These are phyloP conservation scores for Ophiostoma piceae DNA, from an alignment of 2,329 filamentous ascomycete species.

Conservation along the genomic window DNA sequence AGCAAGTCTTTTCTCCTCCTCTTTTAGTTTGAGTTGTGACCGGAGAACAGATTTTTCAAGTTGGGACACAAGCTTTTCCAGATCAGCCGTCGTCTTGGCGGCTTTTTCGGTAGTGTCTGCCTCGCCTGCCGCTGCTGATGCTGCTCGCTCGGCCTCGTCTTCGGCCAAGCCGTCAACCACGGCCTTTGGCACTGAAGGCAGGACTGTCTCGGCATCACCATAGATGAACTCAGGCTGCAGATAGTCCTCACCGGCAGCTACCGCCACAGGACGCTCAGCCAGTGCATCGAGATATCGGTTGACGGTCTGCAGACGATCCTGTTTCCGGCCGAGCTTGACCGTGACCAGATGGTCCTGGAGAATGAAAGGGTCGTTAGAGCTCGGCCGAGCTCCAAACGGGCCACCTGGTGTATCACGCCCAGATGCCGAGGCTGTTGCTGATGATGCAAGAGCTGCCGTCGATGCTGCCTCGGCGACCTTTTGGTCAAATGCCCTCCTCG, in stretches of 20 bases:
- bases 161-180: constrained; percentile 47
- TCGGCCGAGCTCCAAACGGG: neutral
- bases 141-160: constrained; percentile 32
- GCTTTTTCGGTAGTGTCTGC: neutral
- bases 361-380: constrained; percentile 3
- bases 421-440: neutral
- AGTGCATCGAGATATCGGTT: constrained; percentile 49
- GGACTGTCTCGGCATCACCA: constrained; percentile 36
- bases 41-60: constrained; percentile 56
- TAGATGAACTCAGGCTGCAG: constrained; percentile 48
- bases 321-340: constrained; percentile 49
- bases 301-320: constrained; percentile 46
- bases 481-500: constrained; percentile 39
- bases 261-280: constrained; percentile 47
- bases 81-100: constrained; percentile 32
- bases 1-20: constrained; percentile 52
- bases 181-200: constrained; percentile 49
- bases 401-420: neutral
- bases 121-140: neutral
- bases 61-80: constrained; percentile 45
- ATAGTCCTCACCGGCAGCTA: constrained; percentile 39
- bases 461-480: constrained; percentile 27
- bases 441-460: constrained; percentile 19
- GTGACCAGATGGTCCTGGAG: constrained; percentile 50
- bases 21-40: constrained; percentile 52